Evolutionary conservation across 1,284 basidiomycete species (phyloP).

Genomic region (Entoloma clypeatum): DNA sequence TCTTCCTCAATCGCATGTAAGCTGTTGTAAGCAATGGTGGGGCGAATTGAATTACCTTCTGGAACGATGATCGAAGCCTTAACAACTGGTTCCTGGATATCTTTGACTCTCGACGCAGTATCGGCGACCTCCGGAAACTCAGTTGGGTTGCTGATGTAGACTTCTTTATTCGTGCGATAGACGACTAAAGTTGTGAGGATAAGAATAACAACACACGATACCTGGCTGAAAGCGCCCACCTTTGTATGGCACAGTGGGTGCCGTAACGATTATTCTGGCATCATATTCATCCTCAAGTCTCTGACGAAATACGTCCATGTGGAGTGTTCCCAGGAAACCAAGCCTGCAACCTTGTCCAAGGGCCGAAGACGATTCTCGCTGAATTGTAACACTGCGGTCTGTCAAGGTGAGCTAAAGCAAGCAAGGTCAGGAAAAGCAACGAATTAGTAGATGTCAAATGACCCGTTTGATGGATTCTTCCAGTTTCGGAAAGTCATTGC

Average conservation of each 20-base stretch:
- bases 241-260: constrained; percentile 92
- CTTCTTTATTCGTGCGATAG: constrained; percentile 59
- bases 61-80: constrained; percentile 92
- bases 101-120: constrained; percentile 56
- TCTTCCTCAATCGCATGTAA: constrained; percentile 35
- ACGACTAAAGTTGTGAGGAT: constrained; percentile 49
- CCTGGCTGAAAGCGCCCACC: constrained; percentile 39
- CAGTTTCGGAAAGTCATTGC: constrained; percentile 86
- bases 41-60: constrained; percentile 52
- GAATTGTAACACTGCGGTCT: constrained; percentile 89
- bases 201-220: constrained; percentile 6
- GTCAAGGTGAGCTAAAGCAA: constrained; percentile 71
- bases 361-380: constrained; percentile 89
- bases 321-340: constrained; percentile 93
- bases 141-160: constrained; percentile 84
- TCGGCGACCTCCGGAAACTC: constrained; percentile 86
- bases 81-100: constrained; percentile 86
- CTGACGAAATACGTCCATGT: constrained; percentile 97
- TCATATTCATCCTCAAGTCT: constrained; percentile 96
- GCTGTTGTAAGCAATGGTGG: constrained; percentile 7
- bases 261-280: constrained; percentile 85
- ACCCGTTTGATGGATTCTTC: constrained; percentile 95
- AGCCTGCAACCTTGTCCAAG: constrained; percentile 94
- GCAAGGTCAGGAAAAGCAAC: background rate
- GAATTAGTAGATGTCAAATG: constrained; percentile 22